These are phyloP conservation scores for Takakia lepidozioides DNA, from an alignment of 225 moss, liverwort and hornwort genomes.

Conservation along the genomic window DNA sequence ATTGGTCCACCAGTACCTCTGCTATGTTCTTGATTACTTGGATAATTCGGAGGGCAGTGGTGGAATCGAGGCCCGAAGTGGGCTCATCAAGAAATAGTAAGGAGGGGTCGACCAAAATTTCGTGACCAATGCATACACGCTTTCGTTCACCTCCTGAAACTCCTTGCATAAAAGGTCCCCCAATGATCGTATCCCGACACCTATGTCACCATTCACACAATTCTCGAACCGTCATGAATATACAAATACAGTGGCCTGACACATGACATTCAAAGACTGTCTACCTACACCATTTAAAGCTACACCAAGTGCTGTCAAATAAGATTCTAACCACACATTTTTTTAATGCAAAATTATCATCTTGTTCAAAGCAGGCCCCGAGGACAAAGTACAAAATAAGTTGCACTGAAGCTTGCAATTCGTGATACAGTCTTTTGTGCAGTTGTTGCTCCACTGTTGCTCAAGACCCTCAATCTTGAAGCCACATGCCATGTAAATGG, in stretches of 20 bases:
- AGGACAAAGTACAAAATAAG: no score
- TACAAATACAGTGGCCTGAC: neutral
- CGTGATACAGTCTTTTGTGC: no score
- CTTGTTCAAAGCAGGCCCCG: no score
- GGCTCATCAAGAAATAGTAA: conserved; percentile 69
- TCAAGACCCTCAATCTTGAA: no score
- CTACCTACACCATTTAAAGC: neutral
- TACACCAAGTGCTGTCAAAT: no score
- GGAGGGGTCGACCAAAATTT: conserved; percentile 64
- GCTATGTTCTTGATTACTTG: conserved; percentile 66
- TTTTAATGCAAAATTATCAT: no score
- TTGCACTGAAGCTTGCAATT: no score
- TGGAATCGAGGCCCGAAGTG: conserved; percentile 73
- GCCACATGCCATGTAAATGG: no score
- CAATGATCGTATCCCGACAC: conserved; percentile 59
- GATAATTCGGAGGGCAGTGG: conserved; percentile 65
- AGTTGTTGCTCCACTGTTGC: no score
- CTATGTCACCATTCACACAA: conserved; percentile 13
- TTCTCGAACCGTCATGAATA: neutral
- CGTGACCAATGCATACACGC: conserved; percentile 74
- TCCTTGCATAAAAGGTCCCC: conserved; percentile 48
- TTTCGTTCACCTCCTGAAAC: conserved; percentile 75
- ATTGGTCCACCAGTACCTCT: conserved; percentile 21
- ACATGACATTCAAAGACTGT: neutral
- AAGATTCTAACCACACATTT: no score